Conservation (phyloP, 352 stramenopile species). For the Plasmopara viticola region DNA sequence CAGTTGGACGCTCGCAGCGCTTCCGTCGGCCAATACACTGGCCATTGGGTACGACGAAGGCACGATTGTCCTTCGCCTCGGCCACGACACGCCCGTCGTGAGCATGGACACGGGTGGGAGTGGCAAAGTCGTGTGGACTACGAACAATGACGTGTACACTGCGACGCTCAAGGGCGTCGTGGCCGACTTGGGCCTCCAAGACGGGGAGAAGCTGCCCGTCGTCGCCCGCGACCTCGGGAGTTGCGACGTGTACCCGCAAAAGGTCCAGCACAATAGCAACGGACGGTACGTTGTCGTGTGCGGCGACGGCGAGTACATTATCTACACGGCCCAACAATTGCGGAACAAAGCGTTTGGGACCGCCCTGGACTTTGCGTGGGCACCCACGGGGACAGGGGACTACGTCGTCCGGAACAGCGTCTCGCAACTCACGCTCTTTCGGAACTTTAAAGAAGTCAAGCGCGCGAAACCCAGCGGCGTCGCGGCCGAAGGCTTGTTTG, state of each 20-base stretch:
- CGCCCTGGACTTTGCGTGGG: slow-evolving; percentile 98
- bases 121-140: slow-evolving; percentile 97
- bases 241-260: slow-evolving; percentile 97
- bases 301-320: slow-evolving; percentile 99
- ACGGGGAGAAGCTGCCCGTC: slow-evolving; percentile 86
- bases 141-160: slow-evolving; percentile 98
- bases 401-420: slow-evolving; percentile 98
- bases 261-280: slow-evolving; percentile 98
- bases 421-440: slow-evolving; percentile 95
- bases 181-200: slow-evolving; percentile 63
- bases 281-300: slow-evolving; percentile 97
- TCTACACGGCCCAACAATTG: slow-evolving; percentile 97
- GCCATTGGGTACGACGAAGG: slow-evolving; percentile 94
- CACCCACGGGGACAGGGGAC: slow-evolving; percentile 93
- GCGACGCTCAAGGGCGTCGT: slow-evolving; percentile 88
- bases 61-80: slow-evolving; percentile 95
- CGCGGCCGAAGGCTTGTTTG: slow-evolving; percentile 94
- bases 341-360: slow-evolving; percentile 96
- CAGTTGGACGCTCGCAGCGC: slow-evolving; percentile 91
- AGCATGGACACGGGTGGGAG: slow-evolving; percentile 92
- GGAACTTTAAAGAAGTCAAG: slow-evolving; percentile 98
- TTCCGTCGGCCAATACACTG: slow-evolving; percentile 85
- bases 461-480: slow-evolving; percentile 91
- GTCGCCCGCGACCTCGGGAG: slow-evolving; percentile 91
- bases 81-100: slow-evolving; percentile 96